A percentile compares a stretch with the other conserved stretches of the same genome.
Conservation (phyloP, 192 early-diverging fungal genomes). For the Kickxella alabastrina region DNA sequence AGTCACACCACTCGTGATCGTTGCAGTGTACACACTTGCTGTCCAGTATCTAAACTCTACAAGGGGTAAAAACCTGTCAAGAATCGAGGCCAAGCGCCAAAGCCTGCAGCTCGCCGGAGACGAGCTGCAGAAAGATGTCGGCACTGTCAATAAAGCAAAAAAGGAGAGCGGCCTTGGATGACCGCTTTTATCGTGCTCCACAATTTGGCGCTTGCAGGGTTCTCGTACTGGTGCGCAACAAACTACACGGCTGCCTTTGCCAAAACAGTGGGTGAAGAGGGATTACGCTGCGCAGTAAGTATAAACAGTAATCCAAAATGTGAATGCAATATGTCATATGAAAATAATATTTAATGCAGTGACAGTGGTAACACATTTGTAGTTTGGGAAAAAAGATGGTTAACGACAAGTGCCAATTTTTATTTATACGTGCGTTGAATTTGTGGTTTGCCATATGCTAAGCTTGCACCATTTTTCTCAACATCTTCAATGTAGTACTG, state of each 20-base stretch:
- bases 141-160: neutral
- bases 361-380: neutral
- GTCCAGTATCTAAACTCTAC: slow-evolving; percentile 38
- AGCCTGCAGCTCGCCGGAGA: slow-evolving; percentile 15
- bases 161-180: slow-evolving; percentile 57
- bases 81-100: slow-evolving; percentile 39
- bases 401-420: too few species aligned
- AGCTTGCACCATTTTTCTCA: too few species aligned
- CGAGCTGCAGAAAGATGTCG: neutral
- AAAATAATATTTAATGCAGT: neutral
- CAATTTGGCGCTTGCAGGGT: slow-evolving; percentile 66
- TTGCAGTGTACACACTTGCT: slow-evolving; percentile 55
- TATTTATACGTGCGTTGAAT: too few species aligned
- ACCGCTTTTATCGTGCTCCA: slow-evolving; percentile 77
- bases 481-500: slow-evolving; percentile 48
- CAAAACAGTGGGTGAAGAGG: slow-evolving; percentile 56
- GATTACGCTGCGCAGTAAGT: slow-evolving; percentile 62
- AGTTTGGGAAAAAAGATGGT: too few species aligned
- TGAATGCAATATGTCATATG: neutral
- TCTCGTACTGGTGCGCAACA: slow-evolving; percentile 72
- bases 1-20: slow-evolving; percentile 61
- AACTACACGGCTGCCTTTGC: slow-evolving; percentile 59
- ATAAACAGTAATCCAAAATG: slow-evolving; percentile 3
- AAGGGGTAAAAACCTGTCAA: slow-evolving; percentile 27
- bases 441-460: too few species aligned